phyloP scores from a whole-genome alignment of 805 yeast genomes.

The Saturnispora quitensis region DNA sequence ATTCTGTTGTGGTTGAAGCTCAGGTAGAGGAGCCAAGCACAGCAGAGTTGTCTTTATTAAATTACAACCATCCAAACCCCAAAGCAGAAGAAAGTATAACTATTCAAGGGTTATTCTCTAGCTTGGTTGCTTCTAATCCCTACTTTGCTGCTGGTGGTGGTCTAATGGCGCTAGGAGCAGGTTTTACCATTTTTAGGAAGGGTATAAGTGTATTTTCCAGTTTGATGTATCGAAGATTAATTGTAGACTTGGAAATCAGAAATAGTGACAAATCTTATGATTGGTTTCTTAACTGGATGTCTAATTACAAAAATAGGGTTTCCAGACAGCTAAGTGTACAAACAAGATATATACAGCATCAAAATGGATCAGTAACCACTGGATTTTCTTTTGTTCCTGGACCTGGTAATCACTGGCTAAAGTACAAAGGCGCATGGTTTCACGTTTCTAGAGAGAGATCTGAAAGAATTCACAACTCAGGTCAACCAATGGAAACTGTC shows the following conservation, averaged over 20 bases:
- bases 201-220: conserved; percentile 55
- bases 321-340: conserved; percentile 87
- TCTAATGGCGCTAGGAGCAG: conserved; percentile 88
- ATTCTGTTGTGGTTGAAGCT: conserved; percentile 4
- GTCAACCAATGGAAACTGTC: conserved; percentile 95
- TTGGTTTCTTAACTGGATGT: conserved; percentile 97
- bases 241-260: conserved; percentile 89
- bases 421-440: conserved; percentile 82
- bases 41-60: conserved; percentile 42
- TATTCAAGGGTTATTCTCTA: conserved; percentile 14
- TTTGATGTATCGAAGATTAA: conserved; percentile 68
- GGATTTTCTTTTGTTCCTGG: conserved; percentile 92
- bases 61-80: conserved; percentile 12
- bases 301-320: conserved; percentile 61
- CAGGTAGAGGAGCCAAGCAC: conserved; percentile 11
- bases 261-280: conserved; percentile 86
- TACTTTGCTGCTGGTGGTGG: conserved; percentile 99
- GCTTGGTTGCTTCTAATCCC: conserved; percentile 54
- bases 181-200: conserved; percentile 66
- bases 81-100: neutral
- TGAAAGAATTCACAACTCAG: conserved; percentile 80
- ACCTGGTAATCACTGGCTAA: conserved; percentile 86
- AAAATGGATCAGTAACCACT: conserved; percentile 83
- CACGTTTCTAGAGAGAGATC: conserved; percentile 84
- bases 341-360: conserved; percentile 79